Base-by-base conservation (phyloP, 2,329 filamentous ascomycete genomes). In the Colletotrichum gigasporum region DNA sequence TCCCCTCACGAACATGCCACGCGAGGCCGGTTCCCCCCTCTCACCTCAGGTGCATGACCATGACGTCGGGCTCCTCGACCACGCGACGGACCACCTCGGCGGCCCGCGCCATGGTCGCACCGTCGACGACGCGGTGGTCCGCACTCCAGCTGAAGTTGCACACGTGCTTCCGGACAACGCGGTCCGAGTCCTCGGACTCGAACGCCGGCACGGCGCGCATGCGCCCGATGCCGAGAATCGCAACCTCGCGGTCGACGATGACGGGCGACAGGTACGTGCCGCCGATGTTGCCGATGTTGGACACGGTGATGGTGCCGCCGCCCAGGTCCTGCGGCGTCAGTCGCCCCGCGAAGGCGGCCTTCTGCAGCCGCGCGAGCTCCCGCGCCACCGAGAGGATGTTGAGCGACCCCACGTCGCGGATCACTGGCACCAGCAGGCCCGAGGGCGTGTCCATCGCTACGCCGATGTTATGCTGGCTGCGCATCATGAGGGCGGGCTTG, bases 81-180 rank as follows among this genome's bases (percentile, higher is more conserved):
- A 92, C 88, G 53, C 83, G 83, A 70, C 89, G 88, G 20, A 98
- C 91, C 67, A 91, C 85, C 71, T 94, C 93, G 11, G 93, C 94
- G 75, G 95, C 95, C 69, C 94, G 86, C 18, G 96, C 96, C 87
- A 97, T 93, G 65, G 94, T 97, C 47, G 95, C 95, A 2, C 96
- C 96, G 78, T 99, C 96, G 47, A 98, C 89, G 56, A 98, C 92
- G 18, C 96, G 85, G 78, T 99, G 96, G 78, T 98, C 94, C 5
- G 95, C 95, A 76, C 92, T 95, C 95, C 95, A 98, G 79, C 94
- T 98, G 71, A 98, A 93, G 74, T 96, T 94, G 75, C 91, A 90
- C 66, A 96, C 86, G 72, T 96, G 90, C 76, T 89, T 92, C 78
- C 87, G 89, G 11, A 94, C 84, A 11, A 98, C 82, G 28, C 78